Evolutionary conservation across 345 rosid genomes (phyloP).

Genomic region (Hibiscus mutabilis): DNA sequence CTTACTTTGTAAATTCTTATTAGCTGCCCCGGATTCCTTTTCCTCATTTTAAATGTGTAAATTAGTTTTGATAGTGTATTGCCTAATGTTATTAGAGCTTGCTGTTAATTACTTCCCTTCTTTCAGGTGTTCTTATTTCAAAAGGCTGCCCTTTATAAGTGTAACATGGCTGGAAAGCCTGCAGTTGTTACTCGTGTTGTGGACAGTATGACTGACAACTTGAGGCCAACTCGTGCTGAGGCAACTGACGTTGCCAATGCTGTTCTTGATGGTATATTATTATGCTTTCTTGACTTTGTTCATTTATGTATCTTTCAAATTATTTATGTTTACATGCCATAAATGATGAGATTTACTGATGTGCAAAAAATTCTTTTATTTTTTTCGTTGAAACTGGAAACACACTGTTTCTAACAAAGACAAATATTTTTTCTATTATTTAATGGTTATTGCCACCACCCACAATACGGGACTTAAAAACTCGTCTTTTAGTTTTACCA

Average conservation of each 20-base stretch:
- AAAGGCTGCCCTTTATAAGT: conserved; percentile 90
- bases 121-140: conserved; percentile 87
- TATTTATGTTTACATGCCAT: not conserved
- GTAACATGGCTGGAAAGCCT: conserved; percentile 97
- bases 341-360: not conserved
- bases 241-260: conserved; percentile 99
- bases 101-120: conserved; percentile 10
- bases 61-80: not conserved
- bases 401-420: not conserved
- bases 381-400: not conserved
- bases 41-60: not conserved
- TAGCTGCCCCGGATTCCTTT: not conserved
- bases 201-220: conserved; percentile 94
- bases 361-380: not conserved
- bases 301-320: not conserved
- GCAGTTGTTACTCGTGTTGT: conserved; percentile 95
- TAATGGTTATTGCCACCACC: not conserved
- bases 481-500: not conserved
- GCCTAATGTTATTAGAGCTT: conserved; percentile 2
- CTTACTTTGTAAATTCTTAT: not conserved
- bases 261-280: conserved; percentile 69
- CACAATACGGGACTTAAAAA: not conserved
- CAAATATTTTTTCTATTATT: not conserved
- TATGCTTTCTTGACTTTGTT: not conserved
- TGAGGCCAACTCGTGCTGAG: conserved; percentile 97